A percentile compares a stretch with the other conserved stretches of the same genome.
These are phyloP conservation scores for Ammopiptanthus mongolicus DNA, from an alignment of 306 rosid species.

Conservation along the genomic window DNA sequence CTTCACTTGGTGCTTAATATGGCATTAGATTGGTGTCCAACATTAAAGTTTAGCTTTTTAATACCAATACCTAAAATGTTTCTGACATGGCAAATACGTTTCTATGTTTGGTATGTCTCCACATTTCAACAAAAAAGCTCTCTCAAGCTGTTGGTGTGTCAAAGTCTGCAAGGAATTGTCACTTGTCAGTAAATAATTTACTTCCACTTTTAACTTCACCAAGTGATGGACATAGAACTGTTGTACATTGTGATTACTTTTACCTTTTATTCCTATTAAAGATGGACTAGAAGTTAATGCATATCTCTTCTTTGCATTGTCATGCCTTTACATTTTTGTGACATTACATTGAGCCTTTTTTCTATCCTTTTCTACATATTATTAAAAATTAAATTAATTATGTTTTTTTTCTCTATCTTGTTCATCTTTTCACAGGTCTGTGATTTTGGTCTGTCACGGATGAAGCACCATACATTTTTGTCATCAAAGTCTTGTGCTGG, in stretches of 20 bases:
- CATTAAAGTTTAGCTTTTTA: not conserved
- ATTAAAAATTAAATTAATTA: not conserved
- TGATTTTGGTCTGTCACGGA: slow-evolving; percentile 97
- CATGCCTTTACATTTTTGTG: not conserved
- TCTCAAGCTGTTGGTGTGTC: not conserved
- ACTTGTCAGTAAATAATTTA: not conserved
- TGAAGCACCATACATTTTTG: slow-evolving; percentile 86
- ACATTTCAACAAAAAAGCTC: not conserved
- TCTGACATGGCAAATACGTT: not conserved
- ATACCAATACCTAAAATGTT: not conserved
- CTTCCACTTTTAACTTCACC: slow-evolving; percentile 6
- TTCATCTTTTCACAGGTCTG: slow-evolving; percentile 57
- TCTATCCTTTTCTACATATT: not conserved
- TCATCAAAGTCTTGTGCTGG: slow-evolving; percentile 99
- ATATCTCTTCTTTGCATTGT: not conserved
- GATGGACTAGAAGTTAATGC: not conserved
- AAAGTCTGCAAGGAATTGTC: not conserved
- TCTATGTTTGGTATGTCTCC: not conserved
- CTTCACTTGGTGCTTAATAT: not conserved
- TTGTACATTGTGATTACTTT: not conserved
- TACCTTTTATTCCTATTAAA: not conserved
- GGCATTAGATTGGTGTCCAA: not conserved
- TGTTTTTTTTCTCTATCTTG: not conserved
- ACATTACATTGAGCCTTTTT: not conserved
- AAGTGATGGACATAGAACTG: not conserved